A percentile compares a stretch with the other conserved stretches of the same genome.
Conservation (phyloP, 148 eudicot genomes). For the Persicaria tinctoria region DNA sequence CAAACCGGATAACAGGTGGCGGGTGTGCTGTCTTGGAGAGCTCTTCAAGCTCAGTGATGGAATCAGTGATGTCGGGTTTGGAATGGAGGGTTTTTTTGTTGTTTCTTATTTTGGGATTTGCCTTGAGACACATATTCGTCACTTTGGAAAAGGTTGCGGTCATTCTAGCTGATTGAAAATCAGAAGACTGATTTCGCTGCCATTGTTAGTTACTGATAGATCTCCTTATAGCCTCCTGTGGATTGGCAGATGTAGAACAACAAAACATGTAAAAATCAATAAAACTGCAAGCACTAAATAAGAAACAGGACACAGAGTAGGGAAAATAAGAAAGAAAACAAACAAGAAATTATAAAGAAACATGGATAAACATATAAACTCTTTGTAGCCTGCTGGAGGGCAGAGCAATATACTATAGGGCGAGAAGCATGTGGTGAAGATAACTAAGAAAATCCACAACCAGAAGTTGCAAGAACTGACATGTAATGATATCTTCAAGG, state of each 20-base stretch:
- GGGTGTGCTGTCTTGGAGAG: neutral
- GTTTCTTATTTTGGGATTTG: neutral
- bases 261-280: too few species aligned
- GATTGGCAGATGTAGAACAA: too few species aligned
- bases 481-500: slow-evolving; percentile 84
- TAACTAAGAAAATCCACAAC: slow-evolving; percentile 66
- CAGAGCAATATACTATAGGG: slow-evolving; percentile 76
- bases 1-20: neutral
- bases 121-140: neutral
- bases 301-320: neutral
- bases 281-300: neutral
- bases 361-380: neutral
- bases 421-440: slow-evolving; percentile 60
- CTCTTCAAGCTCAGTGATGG: neutral
- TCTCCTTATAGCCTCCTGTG: too few species aligned
- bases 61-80: too few species aligned
- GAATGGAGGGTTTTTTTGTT: neutral
- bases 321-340: neutral
- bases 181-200: too few species aligned
- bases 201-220: too few species aligned
- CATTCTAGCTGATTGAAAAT: too few species aligned
- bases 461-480: slow-evolving; percentile 87
- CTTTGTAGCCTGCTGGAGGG: slow-evolving; percentile 78
- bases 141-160: too few species aligned
- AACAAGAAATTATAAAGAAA: neutral